phyloP scores from a whole-genome alignment of 805 yeast species.

The Yamadazyma philogaea region DNA sequence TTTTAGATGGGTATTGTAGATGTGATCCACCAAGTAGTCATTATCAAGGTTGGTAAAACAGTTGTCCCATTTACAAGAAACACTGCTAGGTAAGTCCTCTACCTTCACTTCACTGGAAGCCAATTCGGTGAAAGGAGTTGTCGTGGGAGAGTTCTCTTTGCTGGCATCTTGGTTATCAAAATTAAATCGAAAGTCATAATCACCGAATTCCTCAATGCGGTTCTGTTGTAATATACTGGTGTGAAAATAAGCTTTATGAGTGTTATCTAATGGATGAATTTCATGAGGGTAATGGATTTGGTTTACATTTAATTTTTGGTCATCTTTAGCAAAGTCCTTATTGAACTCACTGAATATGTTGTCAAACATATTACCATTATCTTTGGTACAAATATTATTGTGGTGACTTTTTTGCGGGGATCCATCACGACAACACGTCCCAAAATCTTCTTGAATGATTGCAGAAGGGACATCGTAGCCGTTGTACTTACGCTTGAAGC shows the following conservation, averaged over 20 bases:
- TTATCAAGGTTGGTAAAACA: constrained; percentile 46
- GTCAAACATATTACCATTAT: constrained; percentile 36
- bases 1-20: constrained; percentile 49
- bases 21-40: constrained; percentile 29
- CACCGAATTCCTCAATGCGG: constrained; percentile 18
- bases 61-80: constrained; percentile 64
- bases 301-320: not conserved
- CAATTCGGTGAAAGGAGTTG: not conserved
- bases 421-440: constrained; percentile 13
- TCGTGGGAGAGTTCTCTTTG: not conserved
- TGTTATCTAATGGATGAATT: constrained; percentile 27
- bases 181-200: constrained; percentile 38
- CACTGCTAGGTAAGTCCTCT: constrained; percentile 5
- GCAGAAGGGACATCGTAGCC: constrained; percentile 13
- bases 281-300: constrained; percentile 41
- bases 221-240: constrained; percentile 34
- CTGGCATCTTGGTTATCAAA: constrained; percentile 22
- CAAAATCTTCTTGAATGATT: constrained; percentile 8
- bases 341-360: constrained; percentile 37
- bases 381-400: constrained; percentile 30
- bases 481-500: too few species aligned
- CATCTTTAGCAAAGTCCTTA: constrained; percentile 18
- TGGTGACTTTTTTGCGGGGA: constrained; percentile 14
- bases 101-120: not conserved
- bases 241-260: constrained; percentile 46